These are phyloP conservation scores for Aspergillus thermomutatus DNA, from an alignment of 2,329 filamentous ascomycete species.

Conservation along the genomic window DNA sequence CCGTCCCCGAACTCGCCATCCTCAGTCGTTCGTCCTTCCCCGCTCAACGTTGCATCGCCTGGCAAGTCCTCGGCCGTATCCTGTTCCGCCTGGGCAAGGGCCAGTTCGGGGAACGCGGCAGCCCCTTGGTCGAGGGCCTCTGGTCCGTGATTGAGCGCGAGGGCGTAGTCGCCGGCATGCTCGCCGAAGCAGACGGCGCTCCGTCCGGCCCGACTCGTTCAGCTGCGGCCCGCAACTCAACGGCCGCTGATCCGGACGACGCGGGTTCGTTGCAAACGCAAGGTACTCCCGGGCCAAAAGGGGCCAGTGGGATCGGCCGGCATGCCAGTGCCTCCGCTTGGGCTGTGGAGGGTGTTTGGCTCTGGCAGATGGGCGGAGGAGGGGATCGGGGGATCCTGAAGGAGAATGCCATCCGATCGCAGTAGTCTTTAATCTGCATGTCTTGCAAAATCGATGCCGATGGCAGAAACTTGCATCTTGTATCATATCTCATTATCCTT, in stretches of 20 bases:
- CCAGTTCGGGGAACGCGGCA: conserved; percentile 60
- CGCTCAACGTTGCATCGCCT: conserved; percentile 85
- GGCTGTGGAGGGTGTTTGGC: conserved; percentile 85
- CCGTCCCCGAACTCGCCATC: conserved; percentile 77
- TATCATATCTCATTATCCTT: neutral
- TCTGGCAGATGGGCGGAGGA: conserved; percentile 71
- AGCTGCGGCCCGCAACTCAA: conserved; percentile 38
- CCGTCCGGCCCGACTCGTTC: conserved; percentile 18
- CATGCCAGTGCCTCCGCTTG: conserved; percentile 80
- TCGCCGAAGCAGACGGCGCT: conserved; percentile 67
- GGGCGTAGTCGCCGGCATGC: conserved; percentile 70
- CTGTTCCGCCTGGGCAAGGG: conserved; percentile 78
- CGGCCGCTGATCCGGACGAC: conserved; percentile 4
- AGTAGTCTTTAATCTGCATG: conserved; percentile 9
- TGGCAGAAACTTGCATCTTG: neutral
- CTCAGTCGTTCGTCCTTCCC: conserved; percentile 78
- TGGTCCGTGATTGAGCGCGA: conserved; percentile 78
- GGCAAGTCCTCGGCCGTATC: conserved; percentile 82
- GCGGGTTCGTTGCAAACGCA: neutral
- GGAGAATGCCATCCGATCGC: conserved; percentile 28
- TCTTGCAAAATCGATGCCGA: neutral
- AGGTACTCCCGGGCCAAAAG: conserved; percentile 2
- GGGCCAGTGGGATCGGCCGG: conserved; percentile 35
- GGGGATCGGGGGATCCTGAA: conserved; percentile 41
- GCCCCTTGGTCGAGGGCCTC: conserved; percentile 69